Base-by-base conservation (phyloP, 2,329 filamentous ascomycete genomes). In the Penicillium paneum region DNA sequence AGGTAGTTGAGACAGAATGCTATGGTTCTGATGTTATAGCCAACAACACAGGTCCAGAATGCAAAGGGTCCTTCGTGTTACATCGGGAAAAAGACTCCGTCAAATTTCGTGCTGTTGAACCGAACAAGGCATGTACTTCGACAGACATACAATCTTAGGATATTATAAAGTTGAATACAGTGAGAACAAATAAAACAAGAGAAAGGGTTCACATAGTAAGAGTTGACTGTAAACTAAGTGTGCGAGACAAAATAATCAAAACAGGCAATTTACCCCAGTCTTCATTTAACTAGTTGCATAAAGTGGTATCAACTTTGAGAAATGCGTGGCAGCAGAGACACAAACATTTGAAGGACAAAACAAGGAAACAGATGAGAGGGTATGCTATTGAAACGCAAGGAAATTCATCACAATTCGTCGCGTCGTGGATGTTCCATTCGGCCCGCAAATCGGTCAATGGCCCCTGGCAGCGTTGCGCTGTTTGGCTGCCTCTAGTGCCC, bases 401-500 rank as follows among this genome's bases (percentile, higher is more conserved):
- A 57, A 57, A 62, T 59, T 61, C 63, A 57, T 66, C 36, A 47
- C 55, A 56, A 60, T 59, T 61, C 64, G 56, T 66, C 41, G 45
- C 49, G 17, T 63, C 61, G 59, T 65, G 35, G 52, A 31, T 42
- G 19, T 31, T 15, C 34, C 38, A 19, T 11, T 24, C 15, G 26
- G 26, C 21, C 29, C 28, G 31, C n/a, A 39, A 49, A 40, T 13
- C 11, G n/a, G 31, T 54, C 42, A 61, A 48, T 59, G 62, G 41
- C 50, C 56, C 36, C 66, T 70, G 31, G 68, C 70, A 6, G 74
- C 78, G 68, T 83, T 83, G 57, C 81, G 74, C 67, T 72, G 76
- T 70, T 82, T 83, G 8, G 81, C 81, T 53, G 78, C 76, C 56
- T 82, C 79, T 50, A 83, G 64, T 31, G 80, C 80, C 58, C 70